Evolutionary conservation across 371 early-diverging fungal species (phyloP), one percentile per base, ranked within the genome.

Genomic region (Rhizopus delemar): DNA sequence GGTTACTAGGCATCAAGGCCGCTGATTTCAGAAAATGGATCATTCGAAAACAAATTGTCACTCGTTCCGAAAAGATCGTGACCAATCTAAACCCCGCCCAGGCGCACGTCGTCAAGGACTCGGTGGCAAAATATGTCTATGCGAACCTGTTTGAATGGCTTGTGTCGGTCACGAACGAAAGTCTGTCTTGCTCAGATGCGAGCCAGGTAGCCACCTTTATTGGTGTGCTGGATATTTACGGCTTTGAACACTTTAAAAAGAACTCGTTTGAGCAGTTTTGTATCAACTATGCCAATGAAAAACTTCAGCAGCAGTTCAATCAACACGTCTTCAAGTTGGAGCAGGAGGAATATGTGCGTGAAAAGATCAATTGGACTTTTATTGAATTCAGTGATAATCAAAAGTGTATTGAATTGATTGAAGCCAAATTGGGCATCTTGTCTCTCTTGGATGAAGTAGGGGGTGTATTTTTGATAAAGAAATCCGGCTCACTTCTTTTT

Each of bases 261-360:
- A 99, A 99, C 77, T 94, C 95, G 5, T 99, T 99, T 74, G 99
- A 99, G 71, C 99, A 99, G 79, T 95, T 99, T 71, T 98, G 99
- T 83, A 98, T 99, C 75, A 99, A 95, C 83, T 99, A 91, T 80
- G 97, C 96, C 63, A 98, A 93, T 77, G 98, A 93, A 72, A 97
- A 96, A 73, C 75, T 98, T 55, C 98, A 99, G 77, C 99, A 99
- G 70, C 95, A 85, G 76, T 98, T 98, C 63, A 79, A 79, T 54
- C 79, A 79, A 66, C 79, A 79, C 54, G 79, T 79, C 2, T 79
- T 98, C 77, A 91, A 95, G 77, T 73, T 95, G 46, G 96, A 96
- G 68, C 96, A 98, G 74, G 94, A 95, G 66, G 94, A 94, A 73
- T 99, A 99, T 68, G 86, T 93, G 13, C 86, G 90, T 12, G 97